phyloP scores from a whole-genome alignment of 2,329 filamentous ascomycete genomes.

The Penicillium sp. region DNA sequence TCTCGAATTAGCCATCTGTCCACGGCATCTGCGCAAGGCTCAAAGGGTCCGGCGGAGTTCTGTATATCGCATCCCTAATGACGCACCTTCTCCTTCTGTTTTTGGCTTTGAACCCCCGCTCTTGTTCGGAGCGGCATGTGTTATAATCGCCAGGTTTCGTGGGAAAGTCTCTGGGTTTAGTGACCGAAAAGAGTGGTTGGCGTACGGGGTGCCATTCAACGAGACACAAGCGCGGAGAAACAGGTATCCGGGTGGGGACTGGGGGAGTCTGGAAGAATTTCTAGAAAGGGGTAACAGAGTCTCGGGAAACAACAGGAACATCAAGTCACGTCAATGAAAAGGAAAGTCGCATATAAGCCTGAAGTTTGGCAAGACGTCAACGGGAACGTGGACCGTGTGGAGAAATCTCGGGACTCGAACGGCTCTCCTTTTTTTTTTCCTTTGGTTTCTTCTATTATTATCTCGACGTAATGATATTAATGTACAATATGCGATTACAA shows the following conservation, averaged over 20 bases:
- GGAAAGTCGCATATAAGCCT: constrained; percentile 12
- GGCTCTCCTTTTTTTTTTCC: constrained; percentile 6
- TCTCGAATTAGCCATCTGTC: constrained; percentile 15
- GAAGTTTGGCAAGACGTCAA: constrained; percentile 21
- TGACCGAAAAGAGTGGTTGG: constrained; percentile 8
- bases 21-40: background rate
- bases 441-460: constrained; percentile 5
- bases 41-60: background rate
- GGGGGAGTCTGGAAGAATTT: background rate
- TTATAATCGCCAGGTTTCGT: constrained; percentile 31
- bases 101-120: constrained; percentile 58
- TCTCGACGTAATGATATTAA: background rate
- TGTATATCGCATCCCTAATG: background rate
- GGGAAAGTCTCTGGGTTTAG: constrained; percentile 21
- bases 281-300: background rate
- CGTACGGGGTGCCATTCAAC: constrained; percentile 25
- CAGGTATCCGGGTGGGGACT: constrained; percentile 3
- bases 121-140: constrained; percentile 47
- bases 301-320: background rate
- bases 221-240: constrained; percentile 3
- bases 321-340: background rate
- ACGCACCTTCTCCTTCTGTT: constrained; percentile 59
- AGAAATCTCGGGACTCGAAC: constrained; percentile 20
- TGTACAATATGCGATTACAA: background rate
- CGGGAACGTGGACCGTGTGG: constrained; percentile 27